phyloP scores from a whole-genome alignment of 805 yeast species.

The Trichomonascus vanleenenianus region DNA sequence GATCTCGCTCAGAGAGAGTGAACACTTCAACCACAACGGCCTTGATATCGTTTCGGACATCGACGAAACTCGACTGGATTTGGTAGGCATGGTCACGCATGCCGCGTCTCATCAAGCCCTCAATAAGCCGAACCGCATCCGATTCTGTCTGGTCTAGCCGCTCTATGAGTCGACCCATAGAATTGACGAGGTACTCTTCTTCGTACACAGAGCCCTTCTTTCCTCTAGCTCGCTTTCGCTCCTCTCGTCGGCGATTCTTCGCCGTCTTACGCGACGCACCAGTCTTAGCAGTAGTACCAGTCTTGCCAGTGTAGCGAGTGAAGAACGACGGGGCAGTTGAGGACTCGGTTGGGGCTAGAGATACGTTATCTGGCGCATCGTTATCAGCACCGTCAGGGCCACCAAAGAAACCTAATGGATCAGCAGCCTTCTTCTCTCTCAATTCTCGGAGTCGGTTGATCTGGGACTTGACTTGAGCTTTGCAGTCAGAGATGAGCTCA shows the following conservation, averaged over 20 bases:
- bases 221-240: conserved; percentile 92
- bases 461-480: conserved; percentile 77
- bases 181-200: conserved; percentile 85
- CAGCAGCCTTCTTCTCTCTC: conserved; percentile 71
- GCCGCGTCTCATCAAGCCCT: conserved; percentile 63
- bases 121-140: conserved; percentile 69
- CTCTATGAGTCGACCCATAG: conserved; percentile 81
- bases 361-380: conserved; percentile 90
- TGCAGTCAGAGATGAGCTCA: conserved; percentile 90
- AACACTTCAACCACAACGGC: conserved; percentile 71
- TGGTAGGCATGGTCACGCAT: conserved; percentile 76
- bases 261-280: conserved; percentile 91
- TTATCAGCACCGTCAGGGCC: conserved; percentile 53
- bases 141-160: conserved; percentile 65
- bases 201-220: conserved; percentile 97
- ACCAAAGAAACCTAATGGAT: conserved; percentile 83
- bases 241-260: conserved; percentile 90
- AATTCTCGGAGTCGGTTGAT: conserved; percentile 75
- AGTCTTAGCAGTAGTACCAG: conserved; percentile 91
- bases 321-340: conserved; percentile 89
- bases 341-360: conserved; percentile 89
- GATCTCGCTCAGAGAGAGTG: conserved; percentile 70
- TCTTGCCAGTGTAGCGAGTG: conserved; percentile 94
- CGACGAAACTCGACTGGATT: conserved; percentile 60
- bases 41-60: conserved; percentile 46